Evolutionary conservation across 176 grass and related monocot genomes (phyloP).

Genomic region (Oryza nivara): DNA sequence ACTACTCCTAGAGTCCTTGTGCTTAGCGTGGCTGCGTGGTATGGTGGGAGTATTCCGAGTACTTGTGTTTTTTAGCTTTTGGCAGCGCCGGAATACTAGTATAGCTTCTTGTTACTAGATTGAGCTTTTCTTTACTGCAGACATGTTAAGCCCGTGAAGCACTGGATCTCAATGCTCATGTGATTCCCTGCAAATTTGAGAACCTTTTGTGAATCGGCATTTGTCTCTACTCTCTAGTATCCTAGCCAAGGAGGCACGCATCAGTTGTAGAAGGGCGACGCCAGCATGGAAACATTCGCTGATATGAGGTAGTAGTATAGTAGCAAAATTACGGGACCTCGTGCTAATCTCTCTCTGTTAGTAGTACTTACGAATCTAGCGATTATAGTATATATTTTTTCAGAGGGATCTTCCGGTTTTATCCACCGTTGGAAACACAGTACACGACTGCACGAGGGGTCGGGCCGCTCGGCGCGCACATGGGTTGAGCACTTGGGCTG

Average conservation of each 20-base stretch:
- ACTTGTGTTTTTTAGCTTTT: neutral
- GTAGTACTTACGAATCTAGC: neutral
- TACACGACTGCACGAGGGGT: neutral
- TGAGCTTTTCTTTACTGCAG: neutral
- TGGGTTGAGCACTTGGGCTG: neutral
- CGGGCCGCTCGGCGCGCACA: neutral
- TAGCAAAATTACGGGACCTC: neutral
- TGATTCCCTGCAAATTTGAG: conserved; percentile 13
- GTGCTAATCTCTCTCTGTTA: neutral
- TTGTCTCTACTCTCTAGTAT: conserved; percentile 23
- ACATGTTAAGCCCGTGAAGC: conserved; percentile 39
- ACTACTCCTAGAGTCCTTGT: neutral
- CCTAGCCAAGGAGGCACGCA: neutral
- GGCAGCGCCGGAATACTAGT: neutral
- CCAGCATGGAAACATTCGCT: conserved; percentile 25
- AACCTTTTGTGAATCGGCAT: neutral
- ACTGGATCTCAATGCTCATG: conserved; percentile 29
- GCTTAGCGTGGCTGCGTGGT: neutral
- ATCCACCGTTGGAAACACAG: neutral
- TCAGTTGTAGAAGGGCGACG: neutral
- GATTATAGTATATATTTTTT: neutral
- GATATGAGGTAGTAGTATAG: neutral
- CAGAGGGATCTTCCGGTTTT: neutral
- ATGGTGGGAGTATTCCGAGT: neutral
- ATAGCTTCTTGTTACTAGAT: neutral